Base-by-base conservation (phyloP, 2,329 filamentous ascomycete species). In the Microdochium nivale region DNA sequence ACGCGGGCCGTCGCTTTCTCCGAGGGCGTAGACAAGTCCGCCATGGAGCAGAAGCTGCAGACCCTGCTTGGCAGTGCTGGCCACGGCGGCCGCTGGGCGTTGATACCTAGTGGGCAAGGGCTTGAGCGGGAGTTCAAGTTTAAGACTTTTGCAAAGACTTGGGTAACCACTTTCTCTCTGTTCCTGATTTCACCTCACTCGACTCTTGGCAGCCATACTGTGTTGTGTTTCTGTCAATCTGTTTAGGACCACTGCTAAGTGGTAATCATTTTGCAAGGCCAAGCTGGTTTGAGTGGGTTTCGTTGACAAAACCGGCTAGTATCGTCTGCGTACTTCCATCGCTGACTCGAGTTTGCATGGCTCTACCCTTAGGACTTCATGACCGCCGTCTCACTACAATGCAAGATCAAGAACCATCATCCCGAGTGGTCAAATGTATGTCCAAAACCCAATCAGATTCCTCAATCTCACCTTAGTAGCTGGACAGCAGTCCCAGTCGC, bases 361-460 rank as follows among this genome's bases (percentile, higher is more conserved):
- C 13, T 47, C 21, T n/a, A 47, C 43, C 24, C 44, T n/a, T 55
- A 86, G 83, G 83, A 84, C 56, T 90, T 89, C 67, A 88, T 89
- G 85, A 86, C 83, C n/a, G 75, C 76, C 2, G 77, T 89, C 14
- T 81, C 85, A 11, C 69, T 83, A 30, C 78, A 88, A 60, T 87
- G 84, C 68, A 85, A 86, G 61, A 65, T 79, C 35, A 76, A 78
- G 60, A 86, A 81, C 59, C 86, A 90, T 63, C 86, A 90, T 60
- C 86, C 86, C 0, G 86, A 89, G 65, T 89, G 86, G 86, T 84
- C 83, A 2, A 89, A 90, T 61, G 84, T 84, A 67, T 57, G 73
- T 64, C 25, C 23, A 25, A 47, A 23, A 23, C 10, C 37, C n/a
- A 8, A 8, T 23, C 37, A n/a, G 16, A 8, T n/a, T 23, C 37